Base-by-base conservation (phyloP, 495 filamentous ascomycete species). In the Pseudomonodictys pantanalensis region DNA sequence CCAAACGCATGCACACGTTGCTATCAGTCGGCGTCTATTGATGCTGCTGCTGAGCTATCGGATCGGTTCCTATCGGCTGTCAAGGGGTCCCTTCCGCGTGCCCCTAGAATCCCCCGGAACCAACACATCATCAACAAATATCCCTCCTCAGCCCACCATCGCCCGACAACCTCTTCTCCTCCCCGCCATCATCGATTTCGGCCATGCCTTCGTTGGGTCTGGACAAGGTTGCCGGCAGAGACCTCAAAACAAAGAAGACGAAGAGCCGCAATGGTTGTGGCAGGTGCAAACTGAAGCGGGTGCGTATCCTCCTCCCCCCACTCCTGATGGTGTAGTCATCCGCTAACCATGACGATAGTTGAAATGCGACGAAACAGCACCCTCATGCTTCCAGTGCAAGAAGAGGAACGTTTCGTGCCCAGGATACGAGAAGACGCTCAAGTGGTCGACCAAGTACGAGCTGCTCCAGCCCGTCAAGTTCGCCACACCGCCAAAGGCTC, bases 291-390 rank as follows among this genome's bases (percentile, higher is more conserved):
- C 41, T 51, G 8, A 67, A 62, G 44, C 48, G 64, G 47, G 64
- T 67, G 56, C 42, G 39, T 9, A 6, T 32, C 5, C 50, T 24
- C 10, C 30, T 22, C 53, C 47, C 35, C 44, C 29, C n/a, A n/a
- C n/a, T n/a, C 18, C 52, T 47, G 42, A 28, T 4, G 8, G 33
- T 51, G 35, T 17, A 38, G 26, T 11, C 9, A 62, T 20, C 48
- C 49, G 48, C 59, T 67, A 39, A 67, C 30, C 0, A 38, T 58
- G 44, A 52, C 59, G 22, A 51, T 30, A 82, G 80, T 71, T 83
- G 54, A 83, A 83, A 72, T 83, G 80, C 62, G 80, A 79, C 69
- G 80, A 83, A 65, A 74, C 73, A 26, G 75, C 78, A 35, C 81
- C 81, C 30, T 69, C 73, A 46, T 83, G 81, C 62, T 67, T 59